These are phyloP conservation scores for Circinella umbellata DNA, from an alignment of 371 early-diverging fungal genomes.

Conservation along the genomic window DNA sequence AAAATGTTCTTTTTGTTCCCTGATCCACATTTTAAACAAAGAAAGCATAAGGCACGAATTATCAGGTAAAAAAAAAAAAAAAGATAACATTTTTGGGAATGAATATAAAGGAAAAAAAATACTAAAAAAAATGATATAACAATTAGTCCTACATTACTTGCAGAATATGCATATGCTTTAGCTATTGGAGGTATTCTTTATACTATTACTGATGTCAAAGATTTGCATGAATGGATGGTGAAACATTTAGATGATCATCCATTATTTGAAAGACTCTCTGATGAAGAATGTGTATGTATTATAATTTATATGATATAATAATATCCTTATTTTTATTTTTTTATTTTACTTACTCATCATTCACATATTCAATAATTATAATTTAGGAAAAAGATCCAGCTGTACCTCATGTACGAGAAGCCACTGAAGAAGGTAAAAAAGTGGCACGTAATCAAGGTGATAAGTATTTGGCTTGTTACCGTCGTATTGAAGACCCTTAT, in stretches of 20 bases:
- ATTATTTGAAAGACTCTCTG: slow-evolving; percentile 85
- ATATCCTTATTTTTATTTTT: background rate
- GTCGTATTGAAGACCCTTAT: slow-evolving; percentile 73
- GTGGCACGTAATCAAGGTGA: slow-evolving; percentile 94
- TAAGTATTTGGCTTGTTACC: slow-evolving; percentile 92
- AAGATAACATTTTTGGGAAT: background rate
- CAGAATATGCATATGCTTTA: slow-evolving; percentile 96
- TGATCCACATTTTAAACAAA: slow-evolving; percentile 99
- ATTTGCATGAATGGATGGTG: slow-evolving; percentile 96
- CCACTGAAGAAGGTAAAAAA: slow-evolving; percentile 98
- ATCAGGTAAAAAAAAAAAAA: slow-evolving; percentile 71
- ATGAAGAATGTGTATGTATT: slow-evolving; percentile 77
- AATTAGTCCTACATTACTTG: slow-evolving; percentile 74
- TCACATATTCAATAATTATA: background rate
- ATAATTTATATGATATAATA: background rate
- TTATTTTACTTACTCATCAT: too few species aligned
- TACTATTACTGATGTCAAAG: slow-evolving; percentile 95
- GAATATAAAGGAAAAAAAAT: background rate
- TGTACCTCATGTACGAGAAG: slow-evolving; percentile 78
- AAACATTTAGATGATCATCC: slow-evolving; percentile 94
- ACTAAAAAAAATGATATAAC: background rate
- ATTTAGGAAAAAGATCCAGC: slow-evolving; percentile 82
- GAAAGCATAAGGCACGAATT: slow-evolving; percentile 99
- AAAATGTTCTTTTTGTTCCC: slow-evolving; percentile 99
- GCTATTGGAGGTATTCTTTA: slow-evolving; percentile 92